Evolutionary conservation across 2,329 filamentous ascomycete species (phyloP).

Genomic region (Aspergillus sojae): DNA sequence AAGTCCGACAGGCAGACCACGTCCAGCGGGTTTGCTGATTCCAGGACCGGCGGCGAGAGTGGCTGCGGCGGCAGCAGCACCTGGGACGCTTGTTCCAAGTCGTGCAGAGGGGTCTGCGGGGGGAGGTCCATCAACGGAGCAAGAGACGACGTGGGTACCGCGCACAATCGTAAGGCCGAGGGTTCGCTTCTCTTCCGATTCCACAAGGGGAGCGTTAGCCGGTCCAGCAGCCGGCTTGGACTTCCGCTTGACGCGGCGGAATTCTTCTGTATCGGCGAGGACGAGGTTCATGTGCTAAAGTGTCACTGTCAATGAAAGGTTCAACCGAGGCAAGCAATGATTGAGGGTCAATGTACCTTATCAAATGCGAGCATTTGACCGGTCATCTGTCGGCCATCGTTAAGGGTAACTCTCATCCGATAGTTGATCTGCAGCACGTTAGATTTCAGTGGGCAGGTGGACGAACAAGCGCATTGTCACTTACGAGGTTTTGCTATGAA

Average conservation of each 20-base stretch:
- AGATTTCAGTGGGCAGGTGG: constrained; percentile 13
- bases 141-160: constrained; percentile 89
- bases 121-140: constrained; percentile 93
- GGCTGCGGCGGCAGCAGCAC: constrained; percentile 59
- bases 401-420: constrained; percentile 95
- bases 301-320: constrained; percentile 4
- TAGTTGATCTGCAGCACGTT: constrained; percentile 88
- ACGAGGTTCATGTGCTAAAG: constrained; percentile 96
- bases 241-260: constrained; percentile 86
- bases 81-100: constrained; percentile 74
- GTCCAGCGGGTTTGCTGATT: constrained; percentile 85
- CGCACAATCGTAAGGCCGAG: constrained; percentile 92
- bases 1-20: constrained; percentile 79
- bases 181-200: constrained; percentile 96
- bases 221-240: constrained; percentile 66
- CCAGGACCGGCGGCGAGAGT: constrained; percentile 82
- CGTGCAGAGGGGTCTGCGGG: constrained; percentile 90
- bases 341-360: constrained; percentile 64
- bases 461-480: constrained; percentile 28
- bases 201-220: constrained; percentile 67
- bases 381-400: constrained; percentile 93
- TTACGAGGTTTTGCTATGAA: constrained; percentile 66
- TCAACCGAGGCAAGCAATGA: not conserved
- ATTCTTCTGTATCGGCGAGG: constrained; percentile 97
- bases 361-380: constrained; percentile 99